Base-by-base conservation (phyloP, 2,329 filamentous ascomycete genomes). In the Fusarium xyrophilum region DNA sequence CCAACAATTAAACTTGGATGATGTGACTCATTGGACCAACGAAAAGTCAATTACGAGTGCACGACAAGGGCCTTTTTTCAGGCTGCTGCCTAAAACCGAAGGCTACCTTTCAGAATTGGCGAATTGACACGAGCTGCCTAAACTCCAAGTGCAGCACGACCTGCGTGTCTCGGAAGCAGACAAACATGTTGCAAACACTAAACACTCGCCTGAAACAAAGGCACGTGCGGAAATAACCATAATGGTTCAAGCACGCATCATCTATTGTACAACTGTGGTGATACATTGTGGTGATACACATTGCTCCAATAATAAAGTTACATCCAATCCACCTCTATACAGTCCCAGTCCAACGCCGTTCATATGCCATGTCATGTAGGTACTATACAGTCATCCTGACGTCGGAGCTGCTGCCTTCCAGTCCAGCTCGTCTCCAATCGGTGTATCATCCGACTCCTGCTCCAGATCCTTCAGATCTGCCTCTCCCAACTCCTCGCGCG, bases 221-320 rank as follows among this genome's bases (percentile, higher is more conserved):
- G 47, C 50, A 61, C 40, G 48, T 63, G 50, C 47, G 50, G 38
- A 6, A 17, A n/a, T 36, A 50, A 27, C 39, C 36, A 23, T 35
- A 30, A 40, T 23, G 21, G n/a, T 23, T 19, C 23, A 36, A 46
- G 15, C 33, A 8, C 27, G 30, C 32, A 32, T 52, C 23, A 11
- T 40, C 46, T 66, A 52, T 47, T 42, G 42, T 67, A 67, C 63
- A 67, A 57, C 27, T 25, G n/a, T 70, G 63, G 54, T 67, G 59
- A 30, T 67, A 67, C 59, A 67, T 51, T 60, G 46, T 70, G 63
- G 54, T 67, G 59, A 30, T 67, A 67, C 59, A 67, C n/a, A n/a
- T 51, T 60, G 46, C 13, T 60, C 58, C 64, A 67, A 52, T 52
- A 43, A 56, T 63, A 63, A 60, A 52, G 33, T 68, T 69, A 64